These are phyloP conservation scores for Arachis hypogaea DNA, from an alignment of 306 rosid species.

Conservation along the genomic window DNA sequence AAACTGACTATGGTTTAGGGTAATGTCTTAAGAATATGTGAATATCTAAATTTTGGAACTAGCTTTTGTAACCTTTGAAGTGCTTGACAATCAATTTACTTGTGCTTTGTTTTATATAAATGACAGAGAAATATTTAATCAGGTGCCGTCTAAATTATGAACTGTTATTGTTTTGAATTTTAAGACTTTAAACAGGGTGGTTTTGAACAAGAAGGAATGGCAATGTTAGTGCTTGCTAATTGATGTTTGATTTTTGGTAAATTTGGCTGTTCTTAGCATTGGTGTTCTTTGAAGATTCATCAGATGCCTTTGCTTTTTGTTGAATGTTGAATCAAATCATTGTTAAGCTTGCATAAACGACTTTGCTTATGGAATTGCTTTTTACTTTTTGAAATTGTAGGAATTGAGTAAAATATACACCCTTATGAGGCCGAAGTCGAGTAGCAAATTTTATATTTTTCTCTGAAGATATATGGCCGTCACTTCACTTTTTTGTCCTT, in stretches of 20 bases:
- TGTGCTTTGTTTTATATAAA: constrained; percentile 16
- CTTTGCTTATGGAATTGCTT: too few relatives aligned
- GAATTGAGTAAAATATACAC: too few relatives aligned
- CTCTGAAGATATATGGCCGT: too few relatives aligned
- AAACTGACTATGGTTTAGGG: constrained; percentile 32
- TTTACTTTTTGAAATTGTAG: too few relatives aligned
- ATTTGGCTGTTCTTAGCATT: neutral
- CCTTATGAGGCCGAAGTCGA: too few relatives aligned
- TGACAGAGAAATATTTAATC: neutral
- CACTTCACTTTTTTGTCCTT: too few relatives aligned
- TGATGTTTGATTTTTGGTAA: neutral
- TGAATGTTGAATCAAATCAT: neutral
- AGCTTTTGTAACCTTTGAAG: constrained; percentile 29
- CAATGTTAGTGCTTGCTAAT: too few relatives aligned
- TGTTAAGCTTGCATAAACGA: too few relatives aligned
- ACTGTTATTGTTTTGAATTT: constrained; percentile 3
- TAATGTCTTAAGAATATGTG: constrained; percentile 28
- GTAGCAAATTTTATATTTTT: too few relatives aligned
- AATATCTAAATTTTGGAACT: constrained; percentile 9
- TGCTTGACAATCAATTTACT: neutral
- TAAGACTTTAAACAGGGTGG: neutral
- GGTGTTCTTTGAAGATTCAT: neutral
- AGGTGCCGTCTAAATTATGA: constrained; percentile 29
- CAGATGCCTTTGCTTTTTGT: neutral
- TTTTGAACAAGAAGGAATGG: too few relatives aligned